A percentile compares a stretch with the other conserved stretches of the same genome.
Conservation (phyloP, 176 grass and related monocot species). For the Tillandsia fasciculata region DNA sequence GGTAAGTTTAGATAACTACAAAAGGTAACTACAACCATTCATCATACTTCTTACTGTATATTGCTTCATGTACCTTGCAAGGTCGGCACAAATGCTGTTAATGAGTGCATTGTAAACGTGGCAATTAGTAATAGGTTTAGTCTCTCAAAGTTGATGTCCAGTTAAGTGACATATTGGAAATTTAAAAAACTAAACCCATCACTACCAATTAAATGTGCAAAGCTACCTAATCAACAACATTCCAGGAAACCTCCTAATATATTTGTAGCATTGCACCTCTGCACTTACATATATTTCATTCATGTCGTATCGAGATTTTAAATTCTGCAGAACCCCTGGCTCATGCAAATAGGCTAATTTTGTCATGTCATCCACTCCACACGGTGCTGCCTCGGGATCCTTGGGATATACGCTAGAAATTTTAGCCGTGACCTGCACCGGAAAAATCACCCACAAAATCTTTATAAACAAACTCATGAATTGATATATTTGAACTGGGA, state of each 20-base stretch:
- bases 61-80: too few species aligned
- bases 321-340: conserved; percentile 88
- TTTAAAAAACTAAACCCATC: background rate
- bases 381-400: conserved; percentile 71
- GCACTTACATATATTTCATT: conserved; percentile 68
- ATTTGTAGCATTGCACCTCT: too few species aligned
- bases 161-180: background rate
- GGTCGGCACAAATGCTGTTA: too few species aligned
- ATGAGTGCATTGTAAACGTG: too few species aligned
- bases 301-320: conserved; percentile 38
- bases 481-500: background rate
- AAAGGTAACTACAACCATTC: too few species aligned
- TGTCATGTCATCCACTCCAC: conserved; percentile 93
- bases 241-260: background rate
- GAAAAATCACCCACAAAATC: background rate
- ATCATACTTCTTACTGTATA: too few species aligned
- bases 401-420: conserved; percentile 53
- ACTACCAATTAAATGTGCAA: background rate
- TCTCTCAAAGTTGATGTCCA: too few species aligned
- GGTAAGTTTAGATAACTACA: too few species aligned
- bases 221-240: background rate
- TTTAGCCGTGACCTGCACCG: conserved; percentile 28
- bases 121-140: too few species aligned
- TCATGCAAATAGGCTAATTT: conserved; percentile 95
- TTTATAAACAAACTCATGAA: background rate